Base-by-base conservation (phyloP, 306 rosid species). In the Senna tora region DNA sequence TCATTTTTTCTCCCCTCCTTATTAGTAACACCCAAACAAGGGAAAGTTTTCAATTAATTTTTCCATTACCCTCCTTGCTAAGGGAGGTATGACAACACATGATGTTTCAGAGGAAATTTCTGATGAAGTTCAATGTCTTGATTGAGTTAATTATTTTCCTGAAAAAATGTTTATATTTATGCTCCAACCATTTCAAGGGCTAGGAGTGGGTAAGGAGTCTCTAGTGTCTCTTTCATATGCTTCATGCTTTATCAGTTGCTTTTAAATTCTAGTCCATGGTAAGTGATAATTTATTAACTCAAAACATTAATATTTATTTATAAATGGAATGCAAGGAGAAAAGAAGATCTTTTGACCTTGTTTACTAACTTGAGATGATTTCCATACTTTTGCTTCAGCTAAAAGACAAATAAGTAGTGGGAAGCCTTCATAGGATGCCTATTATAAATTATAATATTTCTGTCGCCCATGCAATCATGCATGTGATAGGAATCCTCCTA, bases 191-290 rank as follows among this genome's bases (percentile, higher is more conserved):
- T 5, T 19, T 39, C n/a, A 34, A 4, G 52, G 15, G 19, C 10
- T 9, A 43, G 69, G 36, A 61, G 50, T 38, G 49, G 22, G 32
- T 61, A 61, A 38, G 32, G 49, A 61, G 33, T 39, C n/a, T 10
- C n/a, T 19, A 39, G 2, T 62, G 22, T 47, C 42, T 22, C 52
- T 64, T 64, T 64, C 53, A 64, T 43, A 25, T 21, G 14, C 54
- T 14, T 65, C 22, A 1, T 22, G 14, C 42, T 65, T 4, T 65
- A 28, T 25, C 13, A 10, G 13, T 25, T 65, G 56, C 14, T 65
- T 65, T 14, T 8, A 16, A 45, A 6, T 25, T 65, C 10, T 14
- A 43, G 14, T 28, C 36, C 12, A 22, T 25, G 34, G 15, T 10
- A 43, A 22, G 7, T 13, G 39, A 32, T 0, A 21, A 14, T 64